These are phyloP conservation scores for Amanita muscaria DNA, from an alignment of 768 basidiomycete genomes.

Conservation along the genomic window DNA sequence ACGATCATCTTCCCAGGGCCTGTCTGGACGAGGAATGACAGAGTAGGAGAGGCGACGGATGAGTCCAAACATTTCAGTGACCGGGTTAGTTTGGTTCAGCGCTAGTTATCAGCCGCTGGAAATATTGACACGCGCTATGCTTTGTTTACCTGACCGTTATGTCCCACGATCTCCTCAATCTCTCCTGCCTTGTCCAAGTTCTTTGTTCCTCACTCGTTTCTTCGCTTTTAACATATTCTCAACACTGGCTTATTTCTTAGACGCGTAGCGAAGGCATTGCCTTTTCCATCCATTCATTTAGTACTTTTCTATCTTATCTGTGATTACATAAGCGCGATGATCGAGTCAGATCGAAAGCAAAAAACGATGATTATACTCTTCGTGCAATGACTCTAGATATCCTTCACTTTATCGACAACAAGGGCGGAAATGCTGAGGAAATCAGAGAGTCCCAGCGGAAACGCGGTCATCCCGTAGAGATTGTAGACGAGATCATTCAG, in stretches of 20 bases:
- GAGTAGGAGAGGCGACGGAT: constrained; percentile 65
- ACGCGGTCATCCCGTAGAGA: constrained; percentile 79
- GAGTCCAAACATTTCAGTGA: constrained; percentile 50
- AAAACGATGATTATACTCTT: not conserved
- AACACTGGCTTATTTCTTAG: too few species aligned
- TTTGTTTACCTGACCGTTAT: not conserved
- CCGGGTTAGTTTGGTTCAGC: constrained; percentile 3
- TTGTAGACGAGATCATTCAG: constrained; percentile 90
- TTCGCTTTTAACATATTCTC: too few species aligned
- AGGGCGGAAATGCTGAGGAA: constrained; percentile 86
- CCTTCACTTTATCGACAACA: constrained; percentile 70
- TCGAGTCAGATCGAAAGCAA: not conserved
- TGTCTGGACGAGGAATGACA: constrained; percentile 60
- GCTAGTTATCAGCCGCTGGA: not conserved
- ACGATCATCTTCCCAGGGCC: constrained; percentile 76
- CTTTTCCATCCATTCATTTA: too few species aligned
- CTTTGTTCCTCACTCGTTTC: too few species aligned
- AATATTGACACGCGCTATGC: not conserved
- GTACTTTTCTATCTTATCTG: constrained; percentile 7
- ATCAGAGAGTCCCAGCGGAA: constrained; percentile 91
- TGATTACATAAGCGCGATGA: not conserved
- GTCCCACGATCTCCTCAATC: too few species aligned
- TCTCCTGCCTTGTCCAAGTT: too few species aligned
- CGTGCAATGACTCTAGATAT: constrained; percentile 68
- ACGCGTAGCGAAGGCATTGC: too few species aligned